A percentile compares a stretch with the other conserved stretches of the same genome.
These are phyloP conservation scores for Lathyrus oleraceus DNA, from an alignment of 306 rosid species.

Conservation along the genomic window DNA sequence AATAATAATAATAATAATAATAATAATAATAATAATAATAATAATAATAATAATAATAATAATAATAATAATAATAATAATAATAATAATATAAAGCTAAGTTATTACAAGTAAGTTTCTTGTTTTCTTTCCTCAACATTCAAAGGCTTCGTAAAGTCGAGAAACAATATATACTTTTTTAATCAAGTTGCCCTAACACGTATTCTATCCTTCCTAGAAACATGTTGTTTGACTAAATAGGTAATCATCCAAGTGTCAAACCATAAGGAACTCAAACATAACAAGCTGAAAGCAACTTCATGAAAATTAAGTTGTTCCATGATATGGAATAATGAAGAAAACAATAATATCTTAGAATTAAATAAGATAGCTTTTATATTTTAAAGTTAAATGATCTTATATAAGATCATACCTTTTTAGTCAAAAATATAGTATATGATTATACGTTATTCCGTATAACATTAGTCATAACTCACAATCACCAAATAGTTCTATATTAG, in stretches of 20 bases:
- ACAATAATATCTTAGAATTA: not conserved
- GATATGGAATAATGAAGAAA: not conserved
- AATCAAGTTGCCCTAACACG: slow-evolving; percentile 5
- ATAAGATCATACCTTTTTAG: not conserved
- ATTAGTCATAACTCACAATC: not conserved
- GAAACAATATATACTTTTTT: not conserved
- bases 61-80: too few relatives aligned
- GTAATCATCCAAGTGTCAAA: not conserved
- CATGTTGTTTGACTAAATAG: slow-evolving; percentile 30
- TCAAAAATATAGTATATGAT: too few relatives aligned
- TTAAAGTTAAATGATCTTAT: not conserved
- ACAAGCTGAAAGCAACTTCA: not conserved
- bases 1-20: too few relatives aligned
- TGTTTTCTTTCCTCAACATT: not conserved
- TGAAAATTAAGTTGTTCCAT: not conserved
- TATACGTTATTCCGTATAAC: not conserved
- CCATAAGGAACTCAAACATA: not conserved
- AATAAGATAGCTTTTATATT: not conserved
- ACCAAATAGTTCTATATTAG: not conserved
- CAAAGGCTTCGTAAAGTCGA: slow-evolving; percentile 5
- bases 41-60: too few relatives aligned
- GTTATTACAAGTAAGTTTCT: not conserved
- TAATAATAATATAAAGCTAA: not conserved
- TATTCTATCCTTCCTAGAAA: slow-evolving; percentile 53
- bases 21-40: too few relatives aligned